phyloP scores from a whole-genome alignment of 805 yeast genomes.

The Yamadazyma scolyti region DNA sequence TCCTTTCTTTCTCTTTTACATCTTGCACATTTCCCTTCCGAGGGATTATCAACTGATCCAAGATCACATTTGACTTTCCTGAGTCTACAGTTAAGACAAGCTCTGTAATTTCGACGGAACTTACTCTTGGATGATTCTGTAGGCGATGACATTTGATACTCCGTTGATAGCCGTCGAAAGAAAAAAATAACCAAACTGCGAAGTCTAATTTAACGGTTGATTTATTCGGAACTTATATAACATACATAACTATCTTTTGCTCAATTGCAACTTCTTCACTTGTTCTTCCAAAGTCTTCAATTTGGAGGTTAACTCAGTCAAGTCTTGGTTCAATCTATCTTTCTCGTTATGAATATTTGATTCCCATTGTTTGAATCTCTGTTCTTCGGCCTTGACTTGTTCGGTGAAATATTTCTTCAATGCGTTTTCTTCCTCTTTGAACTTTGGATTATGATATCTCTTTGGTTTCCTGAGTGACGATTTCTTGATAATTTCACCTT shows the following conservation, averaged over 20 bases:
- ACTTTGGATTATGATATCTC: constrained; percentile 76
- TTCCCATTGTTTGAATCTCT: constrained; percentile 98
- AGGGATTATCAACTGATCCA: constrained; percentile 70
- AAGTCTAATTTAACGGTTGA: neutral
- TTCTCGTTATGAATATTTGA: constrained; percentile 93
- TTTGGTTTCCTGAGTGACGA: constrained; percentile 45
- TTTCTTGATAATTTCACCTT: constrained; percentile 28
- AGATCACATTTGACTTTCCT: constrained; percentile 85
- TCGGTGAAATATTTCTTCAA: constrained; percentile 93
- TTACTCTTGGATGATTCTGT: constrained; percentile 9
- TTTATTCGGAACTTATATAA: neutral
- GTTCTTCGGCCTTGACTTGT: constrained; percentile 93
- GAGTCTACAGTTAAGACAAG: constrained; percentile 81
- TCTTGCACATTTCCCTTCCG: constrained; percentile 79
- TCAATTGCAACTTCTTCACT: constrained; percentile 54
- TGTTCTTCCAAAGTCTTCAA: constrained; percentile 73
- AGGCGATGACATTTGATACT: neutral
- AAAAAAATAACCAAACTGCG: neutral
- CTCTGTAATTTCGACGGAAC: constrained; percentile 69
- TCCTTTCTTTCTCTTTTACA: constrained; percentile 80
- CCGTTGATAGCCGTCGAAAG: too few relatives aligned
- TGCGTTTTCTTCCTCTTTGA: constrained; percentile 93
- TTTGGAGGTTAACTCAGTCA: constrained; percentile 81
- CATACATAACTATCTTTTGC: constrained; percentile 22
- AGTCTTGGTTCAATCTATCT: constrained; percentile 87